These are phyloP conservation scores for Rhododendron kiyosumense DNA, from an alignment of 148 eudicot genomes.

Conservation along the genomic window DNA sequence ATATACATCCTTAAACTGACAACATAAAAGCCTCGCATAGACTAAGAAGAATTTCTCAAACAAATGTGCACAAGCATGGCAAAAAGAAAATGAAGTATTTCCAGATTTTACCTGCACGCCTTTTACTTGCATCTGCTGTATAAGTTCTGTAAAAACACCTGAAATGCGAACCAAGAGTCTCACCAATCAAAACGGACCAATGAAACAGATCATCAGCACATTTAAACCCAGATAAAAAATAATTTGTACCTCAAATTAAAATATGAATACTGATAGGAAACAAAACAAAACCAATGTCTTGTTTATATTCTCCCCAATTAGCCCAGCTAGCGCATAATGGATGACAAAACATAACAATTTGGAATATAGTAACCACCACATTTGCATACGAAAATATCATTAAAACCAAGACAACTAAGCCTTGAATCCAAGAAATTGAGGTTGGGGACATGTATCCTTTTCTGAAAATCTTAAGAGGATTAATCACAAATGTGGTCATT, in stretches of 20 bases:
- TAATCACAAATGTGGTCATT: background rate
- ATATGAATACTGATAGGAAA: background rate
- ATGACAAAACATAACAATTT: background rate
- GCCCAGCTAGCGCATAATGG: background rate
- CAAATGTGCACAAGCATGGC: background rate
- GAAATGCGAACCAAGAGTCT: constrained; percentile 22
- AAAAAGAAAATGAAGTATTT: background rate
- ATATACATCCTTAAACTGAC: background rate
- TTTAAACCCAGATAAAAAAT: background rate
- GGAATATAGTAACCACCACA: background rate
- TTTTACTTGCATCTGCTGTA: constrained; percentile 99
- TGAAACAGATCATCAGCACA: background rate
- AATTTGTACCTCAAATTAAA: constrained; percentile 2
- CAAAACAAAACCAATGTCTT: background rate
- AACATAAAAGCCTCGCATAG: background rate
- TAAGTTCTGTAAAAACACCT: constrained; percentile 99
- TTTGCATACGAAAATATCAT: background rate
- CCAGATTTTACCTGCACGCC: constrained; percentile 69
- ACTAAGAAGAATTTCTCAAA: background rate
- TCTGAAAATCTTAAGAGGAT: background rate
- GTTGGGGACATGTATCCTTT: background rate
- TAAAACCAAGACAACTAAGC: background rate
- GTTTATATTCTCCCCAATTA: background rate
- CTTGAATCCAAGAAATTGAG: background rate
- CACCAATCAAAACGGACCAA: background rate